Evolutionary conservation across 306 rosid genomes (phyloP), one percentile per base, ranked within the genome.

Genomic region (Lathyrus aphaca): DNA sequence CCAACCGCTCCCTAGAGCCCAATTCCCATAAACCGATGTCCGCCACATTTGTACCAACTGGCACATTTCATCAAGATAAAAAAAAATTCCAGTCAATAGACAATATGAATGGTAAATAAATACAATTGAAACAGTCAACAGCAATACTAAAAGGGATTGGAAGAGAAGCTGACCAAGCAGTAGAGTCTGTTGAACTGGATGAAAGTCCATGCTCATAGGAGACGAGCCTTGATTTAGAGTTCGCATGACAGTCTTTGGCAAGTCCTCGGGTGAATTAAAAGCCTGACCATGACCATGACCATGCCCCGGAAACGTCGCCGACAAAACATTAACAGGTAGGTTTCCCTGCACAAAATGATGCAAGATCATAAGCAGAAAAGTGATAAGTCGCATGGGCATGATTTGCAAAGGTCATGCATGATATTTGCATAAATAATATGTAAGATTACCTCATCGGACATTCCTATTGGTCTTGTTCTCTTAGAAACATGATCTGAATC

Each of bases 131-230:
- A 39, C 61, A 69, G 53, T 46, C 66, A 29, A 65, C 15, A 57
- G 73, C 10, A 79, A 17, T 19, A 51, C 39, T 58, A 61, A 71
- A 27, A 55, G 32, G 39, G 54, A 57, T 46, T 12, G 15, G 48
- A 74, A 43, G 46, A 50, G 69, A 37, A 49, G 66, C 89, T 66
- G 9, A 93, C 96, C 98, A 73, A 93, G 98, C 71, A 93, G 98
- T 57, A 90, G 58, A 23, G 90, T 86, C 80, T 85, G 98, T 80
- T 94, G 96, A 66, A 72, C 66, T 48, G 99, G 99, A 87, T 94
- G 99, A 54, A 94, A 94, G 78, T 94, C 99, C 99, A 94, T 88
- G 96, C 97, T 94, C 99, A 88, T 88, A 39, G 99, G 99, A 58
- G 92, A 79, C 59, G 99, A 94, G 66, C 97, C 99, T 85, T 91